Percentiles rank a stretch among this genome's conserved stretches.
These are phyloP conservation scores for Purshia tridentata DNA, from an alignment of 306 rosid genomes.

Conservation along the genomic window DNA sequence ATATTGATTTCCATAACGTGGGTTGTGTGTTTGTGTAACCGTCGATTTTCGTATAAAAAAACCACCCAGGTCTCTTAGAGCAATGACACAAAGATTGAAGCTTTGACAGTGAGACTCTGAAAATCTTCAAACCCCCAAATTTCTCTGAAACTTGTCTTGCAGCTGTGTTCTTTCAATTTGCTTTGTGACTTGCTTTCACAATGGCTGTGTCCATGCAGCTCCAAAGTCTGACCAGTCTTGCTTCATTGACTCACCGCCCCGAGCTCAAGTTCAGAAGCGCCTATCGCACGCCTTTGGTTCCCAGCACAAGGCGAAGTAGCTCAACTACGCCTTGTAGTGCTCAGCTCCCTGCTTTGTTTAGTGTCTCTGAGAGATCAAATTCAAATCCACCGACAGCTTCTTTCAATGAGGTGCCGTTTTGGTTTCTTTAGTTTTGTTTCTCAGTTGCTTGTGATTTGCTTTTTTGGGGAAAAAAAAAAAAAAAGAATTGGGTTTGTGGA, in stretches of 20 bases:
- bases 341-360: conserved; percentile 23
- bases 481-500: conserved; percentile 14
- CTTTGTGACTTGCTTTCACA: background rate
- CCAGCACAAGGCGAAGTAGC: conserved; percentile 9
- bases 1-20: too few relatives aligned
- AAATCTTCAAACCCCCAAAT: background rate
- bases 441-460: background rate
- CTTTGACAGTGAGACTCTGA: background rate
- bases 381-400: conserved; percentile 12
- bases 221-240: conserved; percentile 13
- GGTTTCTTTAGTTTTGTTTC: background rate
- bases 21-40: too few relatives aligned
- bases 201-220: conserved; percentile 18
- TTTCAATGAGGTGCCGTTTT: conserved; percentile 40
- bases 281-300: background rate
- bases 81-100: too few relatives aligned
- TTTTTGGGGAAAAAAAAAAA: conserved; percentile 3
- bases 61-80: too few relatives aligned
- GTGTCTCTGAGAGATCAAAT: conserved; percentile 4
- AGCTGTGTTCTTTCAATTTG: too few relatives aligned
- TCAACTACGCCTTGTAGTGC: conserved; percentile 14
- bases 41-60: too few relatives aligned
- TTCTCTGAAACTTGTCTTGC: background rate
- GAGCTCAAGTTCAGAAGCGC: conserved; percentile 10
- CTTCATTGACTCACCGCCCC: conserved; percentile 22